Conservation (phyloP, 2,329 filamentous ascomycete genomes). For the Daldinia sp. region DNA sequence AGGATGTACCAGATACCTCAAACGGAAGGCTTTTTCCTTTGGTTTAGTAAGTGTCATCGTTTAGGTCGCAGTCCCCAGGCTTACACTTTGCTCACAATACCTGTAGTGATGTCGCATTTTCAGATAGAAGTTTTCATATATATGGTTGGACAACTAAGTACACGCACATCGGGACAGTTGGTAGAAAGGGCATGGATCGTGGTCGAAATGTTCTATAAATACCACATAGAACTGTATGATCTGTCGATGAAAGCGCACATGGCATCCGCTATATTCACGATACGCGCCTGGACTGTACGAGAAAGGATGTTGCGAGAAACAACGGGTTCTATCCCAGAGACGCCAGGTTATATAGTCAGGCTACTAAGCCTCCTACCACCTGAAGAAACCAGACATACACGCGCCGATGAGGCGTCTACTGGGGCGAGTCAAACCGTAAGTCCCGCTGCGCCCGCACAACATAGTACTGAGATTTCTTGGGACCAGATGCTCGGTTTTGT, state of each 20-base stretch:
- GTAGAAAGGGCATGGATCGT: slow-evolving; percentile 63
- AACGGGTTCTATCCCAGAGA: slow-evolving; percentile 50
- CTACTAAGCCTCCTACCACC: slow-evolving; percentile 55
- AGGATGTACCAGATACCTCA: slow-evolving; percentile 54
- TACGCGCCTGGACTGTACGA: slow-evolving; percentile 63
- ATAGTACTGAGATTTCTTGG: slow-evolving; percentile 41
- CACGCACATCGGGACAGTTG: slow-evolving; percentile 57
- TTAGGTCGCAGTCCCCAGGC: background rate
- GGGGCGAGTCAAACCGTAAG: slow-evolving; percentile 7
- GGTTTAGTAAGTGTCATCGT: slow-evolving; percentile 57
- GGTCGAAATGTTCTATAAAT: slow-evolving; percentile 56
- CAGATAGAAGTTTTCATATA: slow-evolving; percentile 65
- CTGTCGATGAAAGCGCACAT: slow-evolving; percentile 55
- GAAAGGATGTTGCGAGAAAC: slow-evolving; percentile 52
- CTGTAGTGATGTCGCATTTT: slow-evolving; percentile 54
- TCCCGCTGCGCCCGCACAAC: slow-evolving; percentile 9
- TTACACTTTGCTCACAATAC: slow-evolving; percentile 19
- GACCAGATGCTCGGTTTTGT: slow-evolving; percentile 47
- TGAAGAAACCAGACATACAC: slow-evolving; percentile 47
- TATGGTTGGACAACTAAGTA: slow-evolving; percentile 62
- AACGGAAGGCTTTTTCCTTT: slow-evolving; percentile 58
- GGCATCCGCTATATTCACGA: slow-evolving; percentile 56
- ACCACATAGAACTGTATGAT: slow-evolving; percentile 61
- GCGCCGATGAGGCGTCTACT: slow-evolving; percentile 35
- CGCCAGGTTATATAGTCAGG: slow-evolving; percentile 56